Evolutionary conservation across 176 grass and related monocot genomes (phyloP), one percentile per base, ranked within the genome.

Genomic region (Oryza brachyantha): DNA sequence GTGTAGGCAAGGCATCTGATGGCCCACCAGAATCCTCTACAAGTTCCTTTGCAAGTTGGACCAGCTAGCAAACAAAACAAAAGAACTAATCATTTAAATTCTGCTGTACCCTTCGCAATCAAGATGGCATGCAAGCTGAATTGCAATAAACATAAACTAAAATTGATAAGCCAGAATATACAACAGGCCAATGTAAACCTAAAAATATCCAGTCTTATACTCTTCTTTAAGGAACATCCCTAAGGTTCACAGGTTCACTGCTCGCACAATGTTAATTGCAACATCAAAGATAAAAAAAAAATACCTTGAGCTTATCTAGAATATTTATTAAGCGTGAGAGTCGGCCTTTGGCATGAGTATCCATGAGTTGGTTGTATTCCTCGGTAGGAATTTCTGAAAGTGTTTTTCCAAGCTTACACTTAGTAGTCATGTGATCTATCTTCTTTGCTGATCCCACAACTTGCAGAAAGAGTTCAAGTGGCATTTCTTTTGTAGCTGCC

Each of bases 391-490:
- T 80, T 75, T 92, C 95, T 75, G 89, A 98, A 52, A 98, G 92
- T 57, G 73, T 86, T 73, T 90, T 72, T 39, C 90, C 90, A 82
- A 88, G 84, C 83, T 73, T 90, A 80, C 90, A 97, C 79, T 77
- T 90, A 10, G 81, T 84, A 68, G 80, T 48, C 85, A 98, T 92
- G 70, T 87, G 90, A 74, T 98, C 90, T 45, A 98, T 89, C 77
- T 98, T 94, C 82, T 90, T 92, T 70, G 92, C 60, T 92, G 85
- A 94, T 14, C 95, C 95, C 60, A 98, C 95, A 82, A 98, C 85
- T 87, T 98, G 95, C 72, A 94, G 79, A 78, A 98, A 98, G 32
- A 98, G 68, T 86, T 98, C 85, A 71, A 98, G 83, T 5, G 92
- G 92, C 95, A 98, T 98, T 76, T 84, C 67, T 75, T 92, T 98